phyloP scores from a whole-genome alignment of 176 grass and related monocot genomes.

The Leersia perrieri region DNA sequence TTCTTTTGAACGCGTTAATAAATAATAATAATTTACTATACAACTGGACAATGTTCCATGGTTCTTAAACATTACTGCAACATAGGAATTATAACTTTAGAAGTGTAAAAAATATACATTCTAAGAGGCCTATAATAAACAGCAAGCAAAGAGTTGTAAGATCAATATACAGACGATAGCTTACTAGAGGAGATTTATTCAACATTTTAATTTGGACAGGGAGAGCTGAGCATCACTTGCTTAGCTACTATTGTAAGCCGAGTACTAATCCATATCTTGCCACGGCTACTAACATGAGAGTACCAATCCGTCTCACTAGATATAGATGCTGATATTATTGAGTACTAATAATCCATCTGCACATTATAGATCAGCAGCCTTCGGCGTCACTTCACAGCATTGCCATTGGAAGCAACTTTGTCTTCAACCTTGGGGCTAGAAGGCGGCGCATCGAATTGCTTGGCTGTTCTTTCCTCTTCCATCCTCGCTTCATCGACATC shows the following conservation, averaged over 20 bases:
- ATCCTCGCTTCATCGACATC: conserved; percentile 56
- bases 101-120: neutral
- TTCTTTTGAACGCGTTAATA: too few relatives aligned
- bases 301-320: neutral
- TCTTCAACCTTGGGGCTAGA: conserved; percentile 14
- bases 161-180: neutral
- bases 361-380: neutral
- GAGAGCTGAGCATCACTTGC: neutral
- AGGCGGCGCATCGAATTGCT: conserved; percentile 32
- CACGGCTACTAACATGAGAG: neutral
- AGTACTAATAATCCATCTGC: neutral
- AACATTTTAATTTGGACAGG: neutral
- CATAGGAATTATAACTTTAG: neutral
- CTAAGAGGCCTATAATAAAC: neutral
- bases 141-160: neutral
- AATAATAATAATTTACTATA: neutral
- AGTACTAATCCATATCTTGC: neutral
- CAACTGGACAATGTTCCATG: neutral
- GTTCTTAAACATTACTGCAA: neutral
- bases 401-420: conserved; percentile 6
- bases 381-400: conserved; percentile 19
- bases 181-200: conserved; percentile 8
- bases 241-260: neutral
- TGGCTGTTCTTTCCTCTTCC: conserved; percentile 42
- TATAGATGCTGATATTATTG: neutral